Evolutionary conservation across 1,284 basidiomycete species (phyloP).

Genomic region (Cutaneotrichosporon cavernicola): DNA sequence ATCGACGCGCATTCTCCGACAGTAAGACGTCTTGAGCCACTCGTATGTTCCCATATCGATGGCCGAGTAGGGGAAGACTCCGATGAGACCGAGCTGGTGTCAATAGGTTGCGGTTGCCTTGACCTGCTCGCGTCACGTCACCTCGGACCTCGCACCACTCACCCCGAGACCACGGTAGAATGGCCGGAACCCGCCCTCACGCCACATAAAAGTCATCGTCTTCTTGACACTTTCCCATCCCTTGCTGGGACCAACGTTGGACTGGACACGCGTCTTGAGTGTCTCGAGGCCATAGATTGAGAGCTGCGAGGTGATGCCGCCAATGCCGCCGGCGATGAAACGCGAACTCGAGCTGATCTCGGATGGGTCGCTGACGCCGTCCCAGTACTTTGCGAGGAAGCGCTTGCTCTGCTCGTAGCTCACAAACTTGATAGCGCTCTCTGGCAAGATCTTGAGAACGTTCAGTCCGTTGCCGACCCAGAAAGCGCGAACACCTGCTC

Average conservation of each 20-base stretch:
- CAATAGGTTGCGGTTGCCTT: not conserved
- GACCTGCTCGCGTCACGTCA: not conserved
- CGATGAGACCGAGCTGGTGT: slow-evolving; percentile 74
- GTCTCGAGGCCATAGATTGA: slow-evolving; percentile 55
- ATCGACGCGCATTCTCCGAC: slow-evolving; percentile 72
- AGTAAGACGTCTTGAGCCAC: slow-evolving; percentile 79
- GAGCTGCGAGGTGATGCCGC: slow-evolving; percentile 93
- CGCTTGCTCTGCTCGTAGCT: slow-evolving; percentile 94
- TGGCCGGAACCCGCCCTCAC: slow-evolving; percentile 72
- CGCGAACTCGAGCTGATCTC: slow-evolving; percentile 89
- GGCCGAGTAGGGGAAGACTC: slow-evolving; percentile 83
- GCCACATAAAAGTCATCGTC: slow-evolving; percentile 66
- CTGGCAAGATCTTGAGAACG: slow-evolving; percentile 85
- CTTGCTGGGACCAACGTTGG: slow-evolving; percentile 62
- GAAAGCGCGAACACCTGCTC: slow-evolving; percentile 80
- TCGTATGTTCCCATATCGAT: slow-evolving; percentile 96
- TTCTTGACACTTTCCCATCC: slow-evolving; percentile 64
- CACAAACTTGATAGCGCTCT: slow-evolving; percentile 98
- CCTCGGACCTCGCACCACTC: slow-evolving; percentile 54
- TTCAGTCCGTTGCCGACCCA: slow-evolving; percentile 71
- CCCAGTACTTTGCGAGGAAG: slow-evolving; percentile 87
- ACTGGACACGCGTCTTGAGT: slow-evolving; percentile 88
- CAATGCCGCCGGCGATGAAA: slow-evolving; percentile 92
- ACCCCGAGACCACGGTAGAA: slow-evolving; percentile 91
- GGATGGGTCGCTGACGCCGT: slow-evolving; percentile 81